Evolutionary conservation across 495 filamentous ascomycete genomes (phyloP).

Genomic region (Xylaria flabelliformis): DNA sequence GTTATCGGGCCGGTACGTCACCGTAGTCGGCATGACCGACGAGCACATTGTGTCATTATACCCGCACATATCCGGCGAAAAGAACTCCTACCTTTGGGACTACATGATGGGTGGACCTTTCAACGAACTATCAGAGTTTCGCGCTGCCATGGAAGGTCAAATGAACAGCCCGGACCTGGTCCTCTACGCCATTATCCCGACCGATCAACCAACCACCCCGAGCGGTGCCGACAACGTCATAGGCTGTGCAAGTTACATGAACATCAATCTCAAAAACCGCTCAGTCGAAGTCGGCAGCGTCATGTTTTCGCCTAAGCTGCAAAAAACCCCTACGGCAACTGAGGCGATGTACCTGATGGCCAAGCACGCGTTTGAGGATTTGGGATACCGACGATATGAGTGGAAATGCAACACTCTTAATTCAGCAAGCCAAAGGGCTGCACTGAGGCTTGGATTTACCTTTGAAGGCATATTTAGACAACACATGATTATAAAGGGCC

Average conservation of each 20-base stretch:
- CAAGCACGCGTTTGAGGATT: constrained; percentile 52
- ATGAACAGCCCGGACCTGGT: constrained; percentile 44
- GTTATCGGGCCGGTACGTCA: constrained; percentile 48
- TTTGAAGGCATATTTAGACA: constrained; percentile 63
- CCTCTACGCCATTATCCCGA: constrained; percentile 52
- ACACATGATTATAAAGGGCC: constrained; percentile 63
- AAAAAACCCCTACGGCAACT: constrained; percentile 57
- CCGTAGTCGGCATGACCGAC: constrained; percentile 45
- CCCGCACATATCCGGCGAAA: constrained; percentile 44
- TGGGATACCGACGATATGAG: constrained; percentile 62
- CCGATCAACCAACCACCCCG: constrained; percentile 13
- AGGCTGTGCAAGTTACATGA: constrained; percentile 53
- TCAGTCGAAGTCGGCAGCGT: constrained; percentile 59
- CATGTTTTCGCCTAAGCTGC: constrained; percentile 52
- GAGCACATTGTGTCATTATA: constrained; percentile 51
- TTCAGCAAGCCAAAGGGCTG: constrained; percentile 53
- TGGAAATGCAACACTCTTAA: constrained; percentile 66
- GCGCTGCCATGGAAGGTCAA: constrained; percentile 36
- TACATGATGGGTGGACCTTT: constrained; percentile 56
- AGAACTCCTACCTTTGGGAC: constrained; percentile 51
- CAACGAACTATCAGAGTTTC: constrained; percentile 42
- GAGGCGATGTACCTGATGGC: constrained; percentile 59
- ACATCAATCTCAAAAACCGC: constrained; percentile 49
- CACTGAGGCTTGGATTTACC: constrained; percentile 58
- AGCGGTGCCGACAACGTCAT: constrained; percentile 34